Base-by-base conservation (phyloP, 2,329 filamentous ascomycete genomes). In the Thelonectria rubi region DNA sequence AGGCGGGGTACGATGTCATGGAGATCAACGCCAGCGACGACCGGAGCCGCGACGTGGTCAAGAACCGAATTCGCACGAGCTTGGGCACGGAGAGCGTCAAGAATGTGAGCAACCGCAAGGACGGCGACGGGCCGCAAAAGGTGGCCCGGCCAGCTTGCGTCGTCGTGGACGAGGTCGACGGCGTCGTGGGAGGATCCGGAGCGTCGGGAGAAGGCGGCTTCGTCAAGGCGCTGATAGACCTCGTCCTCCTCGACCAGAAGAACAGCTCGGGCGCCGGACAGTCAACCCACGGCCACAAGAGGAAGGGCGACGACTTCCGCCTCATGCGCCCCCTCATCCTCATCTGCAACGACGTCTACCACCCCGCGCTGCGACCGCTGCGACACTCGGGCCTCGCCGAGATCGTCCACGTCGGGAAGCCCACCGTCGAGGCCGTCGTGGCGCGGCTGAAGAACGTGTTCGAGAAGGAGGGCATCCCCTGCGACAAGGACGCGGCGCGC, bases 1-100 rank as follows among this genome's bases (percentile, higher is more conserved):
- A 99, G 77, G 95, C 95, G 5, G 95, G 95, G 0, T 99, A 99
- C 71, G 95, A 98, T 72, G 91, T 97, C 1, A 86, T 98, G 73
- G 95, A 99, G 75, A 97, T 99, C 78, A 99, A 99, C 71, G 95
- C 96, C 9, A 98, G 94, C 70, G 95, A 99, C 73, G 96, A 99
- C 74, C 86, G 95, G 70, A 97, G 93, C 73, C 85, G 86, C 30
- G 89, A 94, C 72, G 93, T 99, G 2, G 95, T 99, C 37, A 95
- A 92, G 74, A 93, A 92, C 7, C 86, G 93, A 15, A 97, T 99
- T 67, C 86, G 92, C 69, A 97, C 97, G 58, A 94, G 92, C 75
- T 84, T 99, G 34, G 94, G 92, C 0, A 99, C 95, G 0, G 94
- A 99, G 75, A 97, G 92, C 62, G 94, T 99, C 63, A 95, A 92